Base-by-base conservation (phyloP, 2,329 filamentous ascomycete genomes). In the Trichoderma atrobrunneum region DNA sequence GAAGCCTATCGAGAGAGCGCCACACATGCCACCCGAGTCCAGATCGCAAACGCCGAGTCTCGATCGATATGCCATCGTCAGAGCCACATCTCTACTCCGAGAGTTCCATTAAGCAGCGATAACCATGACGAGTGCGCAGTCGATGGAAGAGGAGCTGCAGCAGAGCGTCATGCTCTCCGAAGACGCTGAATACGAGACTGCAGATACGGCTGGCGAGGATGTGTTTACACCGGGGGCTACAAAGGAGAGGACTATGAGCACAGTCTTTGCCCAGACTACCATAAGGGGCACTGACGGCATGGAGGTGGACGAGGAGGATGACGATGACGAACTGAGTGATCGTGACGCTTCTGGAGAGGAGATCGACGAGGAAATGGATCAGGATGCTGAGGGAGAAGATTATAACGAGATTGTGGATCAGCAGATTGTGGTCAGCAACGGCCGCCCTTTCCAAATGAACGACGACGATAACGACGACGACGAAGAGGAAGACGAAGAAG, bases 111-210 rank as follows among this genome's bases (percentile, higher is more conserved):
- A 77, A 75, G 76, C 75, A 76, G 74, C 74, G 74, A 76, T 76
- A 76, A 80, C 75, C 61, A 88, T 88, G 85, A 80, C 84, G 67
- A 87, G 84, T 76, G 83, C 85, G 70, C 87, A 87, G 76, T 81
- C 85, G 64, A 88, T 87, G 81, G 85, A 89, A 78, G 87, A 89
- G 72, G 86, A 89, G 78, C 82, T 88, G 71, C 87, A 88, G 76
- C 86, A 87, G 76, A 88, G 86, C 78, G 85, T 84, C 57, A 81
- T 86, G 75, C 81, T 85, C 71, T 87, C 86, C 7, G 86, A 87
- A 72, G 85, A 84, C 71, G 83, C 82, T 63, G 84, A 85, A 43
- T 85, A 84, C 70, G 81, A 80, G 64, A 79, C 76, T 16, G 75
- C 75, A n/a, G 77, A 82, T 30, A 77, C 78, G 39, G 79, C 76